phyloP scores from a whole-genome alignment of 2,329 filamentous ascomycete genomes.

The Penicillium occitanis region DNA sequence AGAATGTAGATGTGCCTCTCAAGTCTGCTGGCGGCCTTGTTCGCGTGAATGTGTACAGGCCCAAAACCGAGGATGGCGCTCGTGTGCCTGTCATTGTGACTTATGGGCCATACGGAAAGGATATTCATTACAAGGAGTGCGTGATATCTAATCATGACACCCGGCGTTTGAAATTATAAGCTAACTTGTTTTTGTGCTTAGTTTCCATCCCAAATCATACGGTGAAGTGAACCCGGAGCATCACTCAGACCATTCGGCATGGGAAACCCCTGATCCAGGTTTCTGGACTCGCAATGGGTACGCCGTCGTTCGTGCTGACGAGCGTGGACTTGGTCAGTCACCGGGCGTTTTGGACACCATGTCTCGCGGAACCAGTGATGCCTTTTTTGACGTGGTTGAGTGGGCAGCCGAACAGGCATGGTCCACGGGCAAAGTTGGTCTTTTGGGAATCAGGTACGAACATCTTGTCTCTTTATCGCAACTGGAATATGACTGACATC shows the following conservation, averaged over 20 bases:
- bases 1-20: constrained; percentile 50
- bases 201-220: constrained; percentile 55
- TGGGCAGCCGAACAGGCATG: constrained; percentile 48
- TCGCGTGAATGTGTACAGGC: constrained; percentile 54
- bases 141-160: constrained; percentile 26
- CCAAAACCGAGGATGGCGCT: constrained; percentile 36
- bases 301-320: constrained; percentile 56
- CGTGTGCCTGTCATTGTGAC: constrained; percentile 63
- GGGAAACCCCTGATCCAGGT: constrained; percentile 60
- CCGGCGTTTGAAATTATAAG: background rate
- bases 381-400: constrained; percentile 54
- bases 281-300: constrained; percentile 59
- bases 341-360: constrained; percentile 56
- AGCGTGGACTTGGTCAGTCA: constrained; percentile 54
- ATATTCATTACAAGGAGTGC: constrained; percentile 59
- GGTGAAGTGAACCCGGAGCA: constrained; percentile 56
- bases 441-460: constrained; percentile 47
- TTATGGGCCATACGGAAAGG: constrained; percentile 73
- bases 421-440: constrained; percentile 53
- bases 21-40: constrained; percentile 38
- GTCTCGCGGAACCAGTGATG: constrained; percentile 53
- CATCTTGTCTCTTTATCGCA: background rate
- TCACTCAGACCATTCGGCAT: constrained; percentile 55
- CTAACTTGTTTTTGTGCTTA: constrained; percentile 23
- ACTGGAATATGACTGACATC: background rate